Evolutionary conservation across 495 filamentous ascomycete genomes (phyloP), one percentile per base, ranked within the genome.

Genomic region (Neurospora sp.): DNA sequence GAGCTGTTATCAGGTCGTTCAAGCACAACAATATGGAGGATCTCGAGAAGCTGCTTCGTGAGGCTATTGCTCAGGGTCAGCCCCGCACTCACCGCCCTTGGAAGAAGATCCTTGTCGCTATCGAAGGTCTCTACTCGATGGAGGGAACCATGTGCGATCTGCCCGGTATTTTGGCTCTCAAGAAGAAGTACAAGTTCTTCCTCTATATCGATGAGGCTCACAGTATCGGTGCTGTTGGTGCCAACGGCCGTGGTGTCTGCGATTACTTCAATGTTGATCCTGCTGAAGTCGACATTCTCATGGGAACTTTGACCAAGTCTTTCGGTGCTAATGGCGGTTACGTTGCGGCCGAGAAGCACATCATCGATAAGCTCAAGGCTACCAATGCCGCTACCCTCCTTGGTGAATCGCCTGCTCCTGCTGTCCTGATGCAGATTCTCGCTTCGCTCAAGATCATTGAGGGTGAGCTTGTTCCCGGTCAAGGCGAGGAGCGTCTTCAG

Each of bases 251-350:
- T 72, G 96, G 96, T 77, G 94, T 99, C 20, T 99, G 96, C 83
- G 96, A 99, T 78, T 99, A 97, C 80, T 99, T 98, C 80, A 89
- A 90, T 72, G 89, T 98, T 76, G 93, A 97, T 78, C 90, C 96
- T 20, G 81, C 88, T 20, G 91, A 97, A 76, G 90, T 98, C 20
- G 96, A 99, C 82, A 91, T 99, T 76, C 89, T 99, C 61, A 99
- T 99, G 96, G 96, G 96, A 72, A 99, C 96, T 18, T 84, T 99
- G 69, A 99, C 96, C 70, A 99, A 99, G 82, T 97, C 96, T 0
- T 99, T 99, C 76, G 96, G 96, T 77, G 96, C 96, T 77, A 99
- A 99, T 77, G 96, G 96, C 79, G 96, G 96, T 69, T 99, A 99
- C 81, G 87, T 99, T 77, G 93, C 95, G 7, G 96, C 89, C 12